phyloP scores from a whole-genome alignment of 148 eudicot genomes.

The Arbutus unedo region DNA sequence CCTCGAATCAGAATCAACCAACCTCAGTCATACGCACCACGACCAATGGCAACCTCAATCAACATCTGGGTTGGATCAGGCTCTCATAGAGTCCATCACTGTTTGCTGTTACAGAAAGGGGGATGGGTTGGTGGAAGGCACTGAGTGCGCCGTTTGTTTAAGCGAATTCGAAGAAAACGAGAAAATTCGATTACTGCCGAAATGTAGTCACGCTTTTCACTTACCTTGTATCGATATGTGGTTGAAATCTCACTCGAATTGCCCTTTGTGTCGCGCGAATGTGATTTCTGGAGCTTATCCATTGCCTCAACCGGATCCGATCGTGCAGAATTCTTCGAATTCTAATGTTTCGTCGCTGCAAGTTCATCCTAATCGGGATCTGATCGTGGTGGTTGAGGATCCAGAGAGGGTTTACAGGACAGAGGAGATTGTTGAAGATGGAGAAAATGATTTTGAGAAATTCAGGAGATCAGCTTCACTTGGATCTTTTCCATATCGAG shows the following conservation, averaged over 20 bases:
- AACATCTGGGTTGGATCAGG: slow-evolving; percentile 38
- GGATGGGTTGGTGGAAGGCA: slow-evolving; percentile 51
- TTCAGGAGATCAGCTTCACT: slow-evolving; percentile 23
- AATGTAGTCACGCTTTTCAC: slow-evolving; percentile 77
- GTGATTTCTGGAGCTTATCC: not conserved
- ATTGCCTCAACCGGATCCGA: not conserved
- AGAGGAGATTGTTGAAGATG: not conserved
- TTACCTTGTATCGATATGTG: slow-evolving; percentile 68
- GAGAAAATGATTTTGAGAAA: slow-evolving; percentile 4
- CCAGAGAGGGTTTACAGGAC: not conserved
- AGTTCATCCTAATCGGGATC: slow-evolving; percentile 19
- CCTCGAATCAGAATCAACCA: not conserved
- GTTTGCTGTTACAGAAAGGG: slow-evolving; percentile 46
- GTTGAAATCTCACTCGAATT: slow-evolving; percentile 62
- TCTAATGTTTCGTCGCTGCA: slow-evolving; percentile 17
- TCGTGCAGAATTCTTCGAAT: slow-evolving; percentile 9
- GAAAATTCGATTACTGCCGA: slow-evolving; percentile 57
- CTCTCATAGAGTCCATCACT: slow-evolving; percentile 52
- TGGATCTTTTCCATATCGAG: slow-evolving; percentile 12
- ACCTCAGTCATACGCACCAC: slow-evolving; percentile 9
- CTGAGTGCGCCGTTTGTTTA: slow-evolving; percentile 69
- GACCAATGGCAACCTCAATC: slow-evolving; percentile 23
- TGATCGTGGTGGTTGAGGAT: slow-evolving; percentile 29
- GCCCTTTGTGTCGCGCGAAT: slow-evolving; percentile 65
- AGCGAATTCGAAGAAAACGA: slow-evolving; percentile 64